A percentile compares a stretch with the other conserved stretches of the same genome.
Conservation (phyloP, 2,329 filamentous ascomycete species). For the Ophidiomyces ophidiicola region DNA sequence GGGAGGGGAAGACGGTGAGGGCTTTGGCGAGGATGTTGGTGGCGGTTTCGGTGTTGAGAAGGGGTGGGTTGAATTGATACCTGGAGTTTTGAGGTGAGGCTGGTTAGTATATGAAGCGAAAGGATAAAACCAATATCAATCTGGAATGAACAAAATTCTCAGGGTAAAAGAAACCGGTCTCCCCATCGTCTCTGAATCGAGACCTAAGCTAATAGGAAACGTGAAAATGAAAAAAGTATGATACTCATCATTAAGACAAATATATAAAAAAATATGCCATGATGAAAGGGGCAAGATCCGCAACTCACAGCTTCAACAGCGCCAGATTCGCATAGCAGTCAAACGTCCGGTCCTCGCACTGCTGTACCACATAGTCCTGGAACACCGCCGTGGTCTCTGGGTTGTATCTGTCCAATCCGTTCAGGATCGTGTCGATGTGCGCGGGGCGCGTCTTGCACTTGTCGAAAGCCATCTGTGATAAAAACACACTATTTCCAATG, state of each 20-base stretch:
- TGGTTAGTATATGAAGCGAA: neutral
- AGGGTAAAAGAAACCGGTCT: constrained; percentile 48
- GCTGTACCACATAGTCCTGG: constrained; percentile 85
- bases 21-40: constrained; percentile 99
- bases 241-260: constrained; percentile 53
- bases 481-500: too few species aligned
- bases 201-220: constrained; percentile 78
- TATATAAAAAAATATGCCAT: neutral
- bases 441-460: constrained; percentile 84
- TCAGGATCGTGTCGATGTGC: constrained; percentile 85
- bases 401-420: constrained; percentile 96
- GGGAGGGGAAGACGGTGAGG: constrained; percentile 89
- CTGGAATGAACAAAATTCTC: neutral
- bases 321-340: constrained; percentile 96
- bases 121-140: constrained; percentile 6
- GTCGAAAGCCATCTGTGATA: constrained; percentile 58
- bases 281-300: constrained; percentile 12
- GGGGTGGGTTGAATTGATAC: constrained; percentile 99
- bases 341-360: constrained; percentile 89
- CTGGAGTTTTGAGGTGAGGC: constrained; percentile 36
- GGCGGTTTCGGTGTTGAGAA: constrained; percentile 89
- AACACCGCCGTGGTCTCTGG: constrained; percentile 88
- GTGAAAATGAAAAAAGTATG: constrained; percentile 47
- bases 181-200: constrained; percentile 31
- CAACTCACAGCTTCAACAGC: constrained; percentile 77